Evolutionary conservation across 345 rosid genomes (phyloP).

Genomic region (Aquilaria yunnanensis): DNA sequence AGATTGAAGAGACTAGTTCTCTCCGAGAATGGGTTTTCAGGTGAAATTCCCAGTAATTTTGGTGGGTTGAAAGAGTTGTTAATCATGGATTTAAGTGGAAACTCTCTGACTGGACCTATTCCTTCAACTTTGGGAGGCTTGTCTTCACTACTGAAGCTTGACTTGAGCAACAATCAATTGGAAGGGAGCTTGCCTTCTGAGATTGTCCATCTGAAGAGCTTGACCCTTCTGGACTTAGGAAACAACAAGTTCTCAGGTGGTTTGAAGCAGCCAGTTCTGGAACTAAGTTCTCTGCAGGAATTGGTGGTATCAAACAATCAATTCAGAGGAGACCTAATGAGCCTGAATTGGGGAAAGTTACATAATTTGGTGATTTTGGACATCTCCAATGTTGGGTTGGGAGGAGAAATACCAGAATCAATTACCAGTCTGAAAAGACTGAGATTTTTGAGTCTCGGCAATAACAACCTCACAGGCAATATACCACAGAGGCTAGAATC

Average conservation of each 20-base stretch:
- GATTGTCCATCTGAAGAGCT: constrained; percentile 46
- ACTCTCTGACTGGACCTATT: neutral
- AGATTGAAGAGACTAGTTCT: neutral
- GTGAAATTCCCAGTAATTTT: neutral
- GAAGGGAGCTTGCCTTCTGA: constrained; percentile 47
- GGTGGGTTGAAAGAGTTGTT: neutral
- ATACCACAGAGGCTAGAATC: constrained; percentile 45
- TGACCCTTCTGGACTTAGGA: constrained; percentile 68
- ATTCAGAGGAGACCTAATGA: constrained; percentile 42
- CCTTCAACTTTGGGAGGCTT: constrained; percentile 35
- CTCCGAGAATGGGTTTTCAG: neutral
- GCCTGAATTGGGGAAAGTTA: constrained; percentile 47
- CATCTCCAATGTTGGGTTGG: constrained; percentile 43
- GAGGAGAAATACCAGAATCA: constrained; percentile 54
- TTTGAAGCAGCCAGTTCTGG: constrained; percentile 43
- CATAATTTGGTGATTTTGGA: constrained; percentile 53
- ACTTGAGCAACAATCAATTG: constrained; percentile 59
- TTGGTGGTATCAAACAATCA: constrained; percentile 57
- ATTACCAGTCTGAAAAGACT: constrained; percentile 50
- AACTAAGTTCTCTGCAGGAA: constrained; percentile 55
- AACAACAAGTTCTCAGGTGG: constrained; percentile 74
- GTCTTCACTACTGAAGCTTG: constrained; percentile 68
- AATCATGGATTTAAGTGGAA: neutral
- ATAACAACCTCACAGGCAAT: constrained; percentile 57
- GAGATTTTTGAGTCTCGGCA: constrained; percentile 67